phyloP scores from a whole-genome alignment of 345 rosid genomes.

The Aquilaria malaccensis region DNA sequence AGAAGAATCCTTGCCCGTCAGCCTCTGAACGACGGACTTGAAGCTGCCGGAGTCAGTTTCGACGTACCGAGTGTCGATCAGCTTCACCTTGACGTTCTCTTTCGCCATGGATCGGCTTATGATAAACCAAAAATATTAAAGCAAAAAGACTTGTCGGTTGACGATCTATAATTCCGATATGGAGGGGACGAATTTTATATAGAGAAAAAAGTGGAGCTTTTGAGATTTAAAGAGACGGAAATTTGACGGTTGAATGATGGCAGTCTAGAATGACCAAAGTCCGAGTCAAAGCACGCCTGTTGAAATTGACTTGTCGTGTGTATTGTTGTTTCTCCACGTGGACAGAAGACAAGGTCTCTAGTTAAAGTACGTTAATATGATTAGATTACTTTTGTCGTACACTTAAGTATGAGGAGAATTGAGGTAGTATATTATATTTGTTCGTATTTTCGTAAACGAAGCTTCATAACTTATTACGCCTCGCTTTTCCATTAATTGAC shows the following conservation, averaged over 20 bases:
- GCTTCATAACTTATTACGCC: too few species aligned
- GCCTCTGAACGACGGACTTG: constrained; percentile 61
- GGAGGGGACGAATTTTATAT: not conserved
- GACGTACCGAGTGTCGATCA: constrained; percentile 48
- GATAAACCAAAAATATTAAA: not conserved
- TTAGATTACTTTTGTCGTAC: too few species aligned
- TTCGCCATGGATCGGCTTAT: not conserved
- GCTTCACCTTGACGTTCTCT: constrained; percentile 35
- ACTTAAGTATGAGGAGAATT: too few species aligned
- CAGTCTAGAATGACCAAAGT: constrained; percentile 1
- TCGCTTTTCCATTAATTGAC: too few species aligned
- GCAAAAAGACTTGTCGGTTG: not conserved
- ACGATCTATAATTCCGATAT: not conserved
- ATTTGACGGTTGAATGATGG: not conserved
- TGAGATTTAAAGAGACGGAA: not conserved
- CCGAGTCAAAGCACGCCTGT: constrained; percentile 3
- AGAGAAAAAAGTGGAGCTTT: not conserved
- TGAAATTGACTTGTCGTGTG: not conserved
- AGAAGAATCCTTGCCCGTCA: constrained; percentile 54
- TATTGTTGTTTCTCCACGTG: too few species aligned
- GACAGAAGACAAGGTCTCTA: too few species aligned
- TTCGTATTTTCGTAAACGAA: too few species aligned
- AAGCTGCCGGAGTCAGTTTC: constrained; percentile 46
- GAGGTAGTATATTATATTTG: too few species aligned
- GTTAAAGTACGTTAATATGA: too few species aligned